These are phyloP conservation scores for Fusarium tjaetaba DNA, from an alignment of 2,329 filamentous ascomycete genomes.

Conservation along the genomic window DNA sequence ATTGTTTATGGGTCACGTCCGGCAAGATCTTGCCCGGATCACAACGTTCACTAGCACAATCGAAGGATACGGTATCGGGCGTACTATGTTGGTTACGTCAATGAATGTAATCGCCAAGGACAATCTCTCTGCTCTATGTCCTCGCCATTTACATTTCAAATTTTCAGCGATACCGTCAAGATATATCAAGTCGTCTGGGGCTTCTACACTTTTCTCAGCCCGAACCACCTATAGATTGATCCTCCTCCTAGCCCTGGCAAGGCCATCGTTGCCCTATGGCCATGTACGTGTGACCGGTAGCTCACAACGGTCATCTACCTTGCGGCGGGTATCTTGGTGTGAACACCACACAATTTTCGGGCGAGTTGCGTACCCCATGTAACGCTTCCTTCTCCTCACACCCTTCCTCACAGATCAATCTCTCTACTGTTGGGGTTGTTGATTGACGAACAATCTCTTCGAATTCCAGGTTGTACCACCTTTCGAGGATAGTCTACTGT, in stretches of 20 bases:
- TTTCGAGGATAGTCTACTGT: constrained; percentile 1
- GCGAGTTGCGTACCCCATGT: constrained; percentile 27
- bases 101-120: background rate
- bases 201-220: background rate
- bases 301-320: constrained; percentile 13
- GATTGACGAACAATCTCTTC: constrained; percentile 10
- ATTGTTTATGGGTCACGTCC: background rate
- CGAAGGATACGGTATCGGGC: background rate
- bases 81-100: background rate
- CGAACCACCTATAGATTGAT: background rate
- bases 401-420: constrained; percentile 11
- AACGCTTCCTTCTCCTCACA: constrained; percentile 26
- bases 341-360: constrained; percentile 25
- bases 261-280: background rate
- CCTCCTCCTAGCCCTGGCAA: background rate
- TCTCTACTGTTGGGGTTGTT: background rate
- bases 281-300: constrained; percentile 20
- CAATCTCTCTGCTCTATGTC: background rate
- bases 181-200: background rate
- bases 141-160: background rate
- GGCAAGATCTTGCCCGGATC: constrained; percentile 1
- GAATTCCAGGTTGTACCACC: background rate
- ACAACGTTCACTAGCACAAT: background rate
- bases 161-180: background rate
- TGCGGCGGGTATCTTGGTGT: constrained; percentile 28